Base-by-base conservation (phyloP, 2,329 filamentous ascomycete species). In the Pleurostoma richardsiae region DNA sequence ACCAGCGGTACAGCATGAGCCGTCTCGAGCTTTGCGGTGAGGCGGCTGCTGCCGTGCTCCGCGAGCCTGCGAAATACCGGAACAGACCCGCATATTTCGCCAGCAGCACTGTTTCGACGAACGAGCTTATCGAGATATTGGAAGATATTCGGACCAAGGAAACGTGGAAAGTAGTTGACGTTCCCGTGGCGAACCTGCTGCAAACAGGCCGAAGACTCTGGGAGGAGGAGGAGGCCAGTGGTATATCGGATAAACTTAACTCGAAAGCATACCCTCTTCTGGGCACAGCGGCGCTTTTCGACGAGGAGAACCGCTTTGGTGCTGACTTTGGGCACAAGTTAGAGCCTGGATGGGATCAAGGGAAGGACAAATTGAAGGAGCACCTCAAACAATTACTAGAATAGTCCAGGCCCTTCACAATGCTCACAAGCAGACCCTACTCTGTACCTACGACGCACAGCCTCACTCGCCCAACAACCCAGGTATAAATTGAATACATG, bases 271-370 rank as follows among this genome's bases (percentile, higher is more conserved):
- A 55, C 28, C 33, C 30, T 1, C 46, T 51, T 6, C 41, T 55
- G 2, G 42, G 44, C 3, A 54, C 53, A 5, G 49, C 41, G 6
- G 51, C 47, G 1, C 19, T 54, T 1, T 42, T 55, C 10, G 47
- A 54, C 29, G 49, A 52, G 11, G 19, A 44, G 3, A 54, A 54
- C 31, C 39, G 44, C 2, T 56, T 52, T 27, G 51, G 49, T 1
- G 50, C 49, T 2, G 41, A 53, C 19, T 55, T 48, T 29, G 40
- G 29, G 11, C 5, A 31, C 11, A 42, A 49, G 38, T 40, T 46
- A 5, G 53, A 55, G 19, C n/a, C 39, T 5, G 46, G 49, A 3
- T 47, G 40, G 44, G 47, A 41, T 10, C 43, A 51, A 39, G 40
- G 47, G 3, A 36, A 43, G 2, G 30, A 4, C 1, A 28, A 28